Evolutionary conservation across 2,329 filamentous ascomycete genomes (phyloP), one percentile per base, ranked within the genome.

Genomic region (Calonectria hongkongensis): DNA sequence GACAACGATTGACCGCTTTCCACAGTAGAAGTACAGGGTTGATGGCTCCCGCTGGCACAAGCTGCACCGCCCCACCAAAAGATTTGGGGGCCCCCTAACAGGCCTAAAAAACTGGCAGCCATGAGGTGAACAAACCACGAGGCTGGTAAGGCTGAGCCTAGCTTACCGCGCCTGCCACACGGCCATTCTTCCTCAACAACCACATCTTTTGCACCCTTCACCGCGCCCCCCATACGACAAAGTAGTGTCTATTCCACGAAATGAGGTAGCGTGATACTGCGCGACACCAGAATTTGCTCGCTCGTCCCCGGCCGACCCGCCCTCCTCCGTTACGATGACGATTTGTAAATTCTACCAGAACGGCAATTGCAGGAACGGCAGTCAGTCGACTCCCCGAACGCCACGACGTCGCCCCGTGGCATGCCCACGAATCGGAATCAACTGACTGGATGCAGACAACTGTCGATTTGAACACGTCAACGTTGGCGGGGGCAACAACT

Each of bases 401-500:
- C 21, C 47, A 56, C 58, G 16, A n/a, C 63, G 18, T 41, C 41
- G 50, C 25, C 27, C 3, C 6, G 30, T 25, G 16, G 56, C 63
- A 54, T 30, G 30, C 9, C 6, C 30, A 15, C 58, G 64, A 54
- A 67, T 18, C 21, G 13, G 41, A 25, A 56, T 5, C 33, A 43
- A 43, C 74, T 79, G 58, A 79, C 68, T 68, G 25, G 48, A 43
- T 28, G n/a, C 41, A 92, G 90, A 85, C 58, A 85, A 80, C 62
- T 92, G 90, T 79, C 85, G 87, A 68, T 90, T 88, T 78, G 89
- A 92, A 69, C 89, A 92, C 76, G 88, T 84, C 72, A 87, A 77
- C 28, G 81, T 81, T n/a, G 81, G 81, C 36, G 51, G 41, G 39
- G 47, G 48, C 69, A 58, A 62, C 56, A 66, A 51, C 65, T 79